phyloP scores from a whole-genome alignment of 495 filamentous ascomycete species.

The Aspergillus hancockii region DNA sequence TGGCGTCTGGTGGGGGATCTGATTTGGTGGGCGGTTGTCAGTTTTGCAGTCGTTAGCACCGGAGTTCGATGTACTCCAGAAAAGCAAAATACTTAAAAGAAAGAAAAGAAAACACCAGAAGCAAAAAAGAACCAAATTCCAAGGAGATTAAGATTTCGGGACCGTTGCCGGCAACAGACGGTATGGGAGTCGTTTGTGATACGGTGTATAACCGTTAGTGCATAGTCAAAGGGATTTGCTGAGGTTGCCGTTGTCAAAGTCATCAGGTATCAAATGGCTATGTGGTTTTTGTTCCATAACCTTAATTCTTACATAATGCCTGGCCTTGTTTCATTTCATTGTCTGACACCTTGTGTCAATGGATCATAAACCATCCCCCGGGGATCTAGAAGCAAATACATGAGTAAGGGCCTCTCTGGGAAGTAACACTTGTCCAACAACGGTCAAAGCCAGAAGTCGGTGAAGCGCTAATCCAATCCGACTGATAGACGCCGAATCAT shows the following conservation, averaged over 20 bases:
- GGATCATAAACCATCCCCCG: not conserved
- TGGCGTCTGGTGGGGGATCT: not conserved
- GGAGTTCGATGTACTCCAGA: not conserved
- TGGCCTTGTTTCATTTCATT: not conserved
- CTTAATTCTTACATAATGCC: not conserved
- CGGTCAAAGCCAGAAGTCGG: not conserved
- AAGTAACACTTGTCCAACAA: constrained; percentile 1
- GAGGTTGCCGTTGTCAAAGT: not conserved
- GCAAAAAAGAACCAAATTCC: not conserved
- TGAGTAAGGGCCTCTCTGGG: not conserved
- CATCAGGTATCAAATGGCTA: not conserved
- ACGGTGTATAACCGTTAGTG: not conserved
- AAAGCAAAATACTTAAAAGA: not conserved
- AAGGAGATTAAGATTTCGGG: not conserved
- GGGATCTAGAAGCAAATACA: not conserved
- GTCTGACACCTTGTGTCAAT: not conserved
- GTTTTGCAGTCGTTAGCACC: constrained; percentile 11
- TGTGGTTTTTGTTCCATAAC: not conserved
- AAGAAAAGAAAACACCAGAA: not conserved
- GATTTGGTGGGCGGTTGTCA: constrained; percentile 11
- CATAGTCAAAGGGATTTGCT: not conserved
- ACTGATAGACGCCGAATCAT: constrained; percentile 2
- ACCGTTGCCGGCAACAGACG: not conserved
- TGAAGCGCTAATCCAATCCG: not conserved
- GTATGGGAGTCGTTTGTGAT: not conserved